Percentiles rank a stretch among this genome's conserved stretches.
phyloP scores from a whole-genome alignment of 1,284 basidiomycete genomes.

The Trametes hirsuta region DNA sequence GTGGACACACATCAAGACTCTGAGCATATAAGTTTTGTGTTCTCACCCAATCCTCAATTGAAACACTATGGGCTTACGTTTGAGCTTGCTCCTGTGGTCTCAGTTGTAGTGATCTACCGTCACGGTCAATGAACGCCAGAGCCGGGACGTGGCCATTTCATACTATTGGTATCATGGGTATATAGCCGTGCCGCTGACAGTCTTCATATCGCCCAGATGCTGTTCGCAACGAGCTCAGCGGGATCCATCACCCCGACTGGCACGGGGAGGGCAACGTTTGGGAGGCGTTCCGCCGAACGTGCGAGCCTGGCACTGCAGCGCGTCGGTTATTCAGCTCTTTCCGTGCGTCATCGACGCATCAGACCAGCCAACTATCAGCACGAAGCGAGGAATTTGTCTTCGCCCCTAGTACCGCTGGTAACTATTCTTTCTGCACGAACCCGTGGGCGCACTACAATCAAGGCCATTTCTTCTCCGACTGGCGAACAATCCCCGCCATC shows the following conservation, averaged over 20 bases:
- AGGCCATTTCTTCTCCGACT: constrained; percentile 96
- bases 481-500: constrained; percentile 82
- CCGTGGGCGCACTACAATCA: constrained; percentile 87
- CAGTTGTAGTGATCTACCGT: no score
- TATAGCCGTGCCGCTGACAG: constrained; percentile 11
- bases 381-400: constrained; percentile 66
- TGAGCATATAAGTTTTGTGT: no score
- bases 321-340: constrained; percentile 82
- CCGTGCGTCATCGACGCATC: constrained; percentile 45
- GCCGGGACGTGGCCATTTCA: no score
- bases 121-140: no score
- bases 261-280: constrained; percentile 81
- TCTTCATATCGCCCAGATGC: constrained; percentile 46
- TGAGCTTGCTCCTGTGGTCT: no score
- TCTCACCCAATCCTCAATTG: no score
- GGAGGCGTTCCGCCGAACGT: constrained; percentile 92
- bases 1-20: no score
- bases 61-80: no score
- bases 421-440: constrained; percentile 77
- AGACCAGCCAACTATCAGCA: constrained; percentile 30
- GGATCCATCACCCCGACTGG: constrained; percentile 85
- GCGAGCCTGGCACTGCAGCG: constrained; percentile 77
- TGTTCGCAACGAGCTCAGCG: constrained; percentile 63
- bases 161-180: neutral
- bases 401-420: constrained; percentile 57